Conservation (phyloP, 2,329 filamentous ascomycete species). For the Calcarisporium arbuscula region DNA sequence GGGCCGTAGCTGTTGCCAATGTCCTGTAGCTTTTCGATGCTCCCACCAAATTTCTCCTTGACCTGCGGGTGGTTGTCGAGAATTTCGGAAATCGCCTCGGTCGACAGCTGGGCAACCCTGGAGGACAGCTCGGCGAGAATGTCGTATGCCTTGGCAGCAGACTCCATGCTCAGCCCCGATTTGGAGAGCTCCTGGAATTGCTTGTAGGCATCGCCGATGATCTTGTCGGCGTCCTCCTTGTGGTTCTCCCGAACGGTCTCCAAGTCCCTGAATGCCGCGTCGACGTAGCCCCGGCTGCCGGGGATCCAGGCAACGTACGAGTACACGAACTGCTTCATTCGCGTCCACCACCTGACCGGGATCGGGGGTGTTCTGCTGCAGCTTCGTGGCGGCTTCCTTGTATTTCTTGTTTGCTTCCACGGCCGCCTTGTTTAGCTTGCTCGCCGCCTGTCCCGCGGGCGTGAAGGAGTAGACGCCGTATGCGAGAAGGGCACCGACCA, state of each 20-base stretch:
- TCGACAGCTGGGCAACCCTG: slow-evolving; percentile 54
- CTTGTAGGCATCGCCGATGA: slow-evolving; percentile 60
- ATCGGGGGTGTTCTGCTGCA: slow-evolving; percentile 57
- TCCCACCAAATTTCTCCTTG: slow-evolving; percentile 65
- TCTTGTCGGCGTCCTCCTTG: slow-evolving; percentile 61
- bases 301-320: slow-evolving; percentile 68
- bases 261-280: slow-evolving; percentile 63
- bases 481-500: slow-evolving; percentile 34
- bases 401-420: slow-evolving; percentile 56
- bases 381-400: slow-evolving; percentile 50
- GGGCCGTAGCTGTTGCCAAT: slow-evolving; percentile 66
- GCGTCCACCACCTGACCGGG: slow-evolving; percentile 60
- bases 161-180: slow-evolving; percentile 54
- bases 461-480: slow-evolving; percentile 39
- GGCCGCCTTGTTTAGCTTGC: slow-evolving; percentile 39
- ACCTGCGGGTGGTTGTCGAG: slow-evolving; percentile 67
- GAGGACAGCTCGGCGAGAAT: slow-evolving; percentile 56
- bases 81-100: slow-evolving; percentile 57
- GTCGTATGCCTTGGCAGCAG: slow-evolving; percentile 54
- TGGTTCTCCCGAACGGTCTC: slow-evolving; percentile 63
- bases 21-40: slow-evolving; percentile 61
- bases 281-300: slow-evolving; percentile 61
- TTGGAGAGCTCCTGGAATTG: slow-evolving; percentile 58
- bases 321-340: slow-evolving; percentile 58
- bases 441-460: slow-evolving; percentile 32